Percentiles rank a stretch among this genome's conserved stretches.
Conservation (phyloP, 148 eudicot species). For the Gaultheria prostrata region DNA sequence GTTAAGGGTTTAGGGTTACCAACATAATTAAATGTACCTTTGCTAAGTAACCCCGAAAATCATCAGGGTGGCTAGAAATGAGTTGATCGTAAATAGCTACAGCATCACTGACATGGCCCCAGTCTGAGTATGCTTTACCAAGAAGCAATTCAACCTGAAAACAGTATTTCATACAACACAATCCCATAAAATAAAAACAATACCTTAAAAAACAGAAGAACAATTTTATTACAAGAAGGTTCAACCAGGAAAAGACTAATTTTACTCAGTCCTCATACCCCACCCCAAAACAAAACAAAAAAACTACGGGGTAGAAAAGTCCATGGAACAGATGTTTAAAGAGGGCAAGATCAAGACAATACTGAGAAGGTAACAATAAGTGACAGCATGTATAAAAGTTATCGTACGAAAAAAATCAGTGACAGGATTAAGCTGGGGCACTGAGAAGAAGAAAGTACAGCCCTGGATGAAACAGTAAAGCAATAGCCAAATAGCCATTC, state of each 20-base stretch:
- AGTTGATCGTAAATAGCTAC: slow-evolving; percentile 81
- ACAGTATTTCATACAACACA: neutral
- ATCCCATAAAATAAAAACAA: neutral
- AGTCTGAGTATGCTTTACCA: slow-evolving; percentile 95
- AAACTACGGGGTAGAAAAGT: neutral
- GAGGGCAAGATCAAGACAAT: neutral
- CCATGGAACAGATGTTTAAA: neutral
- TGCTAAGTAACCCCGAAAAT: slow-evolving; percentile 87
- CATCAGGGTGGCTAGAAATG: slow-evolving; percentile 75
- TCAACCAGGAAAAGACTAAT: slow-evolving; percentile 2
- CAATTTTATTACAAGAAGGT: neutral
- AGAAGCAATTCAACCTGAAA: slow-evolving; percentile 88
- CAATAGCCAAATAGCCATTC: neutral
- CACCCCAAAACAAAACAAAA: neutral
- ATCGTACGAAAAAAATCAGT: too few relatives aligned
- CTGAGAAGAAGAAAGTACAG: neutral
- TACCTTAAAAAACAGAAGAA: neutral
- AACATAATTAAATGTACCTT: slow-evolving; percentile 47
- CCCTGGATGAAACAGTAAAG: neutral
- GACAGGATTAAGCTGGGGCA: neutral
- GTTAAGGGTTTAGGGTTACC: neutral
- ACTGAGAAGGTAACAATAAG: neutral
- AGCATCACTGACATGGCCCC: slow-evolving; percentile 97
- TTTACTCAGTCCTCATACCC: neutral
- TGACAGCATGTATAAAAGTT: too few relatives aligned